A percentile compares a stretch with the other conserved stretches of the same genome.
These are phyloP conservation scores for Phytopythium chamaehyphon DNA, from an alignment of 352 stramenopile species.

Conservation along the genomic window DNA sequence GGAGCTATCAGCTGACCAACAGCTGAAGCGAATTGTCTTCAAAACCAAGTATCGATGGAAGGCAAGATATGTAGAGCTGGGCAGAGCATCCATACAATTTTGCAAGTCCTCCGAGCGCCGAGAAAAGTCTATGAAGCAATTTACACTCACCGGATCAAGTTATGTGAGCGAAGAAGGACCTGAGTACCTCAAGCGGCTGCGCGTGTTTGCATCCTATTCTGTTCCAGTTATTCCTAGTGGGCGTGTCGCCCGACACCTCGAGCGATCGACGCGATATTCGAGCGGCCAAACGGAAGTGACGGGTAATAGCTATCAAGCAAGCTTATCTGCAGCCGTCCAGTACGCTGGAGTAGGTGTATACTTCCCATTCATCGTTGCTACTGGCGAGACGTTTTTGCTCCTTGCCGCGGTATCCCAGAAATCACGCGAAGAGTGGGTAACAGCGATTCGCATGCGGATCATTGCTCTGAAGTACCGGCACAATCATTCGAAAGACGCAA, in stretches of 20 bases:
- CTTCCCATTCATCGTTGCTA: slow-evolving; percentile 62
- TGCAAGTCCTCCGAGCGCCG: slow-evolving; percentile 37
- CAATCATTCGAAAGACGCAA: slow-evolving; percentile 14
- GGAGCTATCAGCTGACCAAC: slow-evolving; percentile 35
- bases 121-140: slow-evolving; percentile 66
- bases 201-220: slow-evolving; percentile 32
- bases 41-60: slow-evolving; percentile 74
- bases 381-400: slow-evolving; percentile 45
- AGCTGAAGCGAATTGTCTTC: slow-evolving; percentile 49
- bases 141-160: slow-evolving; percentile 46
- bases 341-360: slow-evolving; percentile 11
- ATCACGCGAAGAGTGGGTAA: slow-evolving; percentile 53
- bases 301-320: neutral
- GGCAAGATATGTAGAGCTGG: slow-evolving; percentile 46
- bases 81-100: slow-evolving; percentile 47
- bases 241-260: slow-evolving; percentile 9
- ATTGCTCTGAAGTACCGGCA: slow-evolving; percentile 61
- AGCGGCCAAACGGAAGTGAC: neutral
- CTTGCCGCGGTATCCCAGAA: slow-evolving; percentile 39
- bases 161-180: slow-evolving; percentile 53
- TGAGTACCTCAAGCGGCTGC: slow-evolving; percentile 42
- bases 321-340: neutral
- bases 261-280: slow-evolving; percentile 10
- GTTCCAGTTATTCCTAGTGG: slow-evolving; percentile 24
- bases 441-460: slow-evolving; percentile 60